Conservation (phyloP, 225 moss, liverwort and hornwort species). For the Antitrichia curtipendula region DNA sequence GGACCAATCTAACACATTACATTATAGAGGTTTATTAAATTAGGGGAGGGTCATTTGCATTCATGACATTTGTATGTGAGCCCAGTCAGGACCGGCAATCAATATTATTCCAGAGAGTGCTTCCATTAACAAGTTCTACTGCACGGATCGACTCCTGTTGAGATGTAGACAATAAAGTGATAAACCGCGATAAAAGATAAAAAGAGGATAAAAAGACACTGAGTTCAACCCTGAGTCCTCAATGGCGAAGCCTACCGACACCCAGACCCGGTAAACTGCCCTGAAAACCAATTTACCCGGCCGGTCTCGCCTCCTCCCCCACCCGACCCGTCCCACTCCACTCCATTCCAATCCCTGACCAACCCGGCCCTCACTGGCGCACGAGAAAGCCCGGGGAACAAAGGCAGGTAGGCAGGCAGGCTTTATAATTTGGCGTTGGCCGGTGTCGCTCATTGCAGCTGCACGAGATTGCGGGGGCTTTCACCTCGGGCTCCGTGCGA, state of each 20-base stretch:
- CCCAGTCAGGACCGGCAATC: too few species aligned
- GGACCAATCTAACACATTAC: too few species aligned
- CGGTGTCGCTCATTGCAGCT: not conserved
- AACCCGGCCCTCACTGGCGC: not conserved
- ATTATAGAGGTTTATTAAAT: too few species aligned
- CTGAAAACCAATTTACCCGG: not conserved
- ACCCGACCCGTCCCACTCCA: not conserved
- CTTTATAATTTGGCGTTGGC: not conserved
- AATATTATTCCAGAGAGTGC: too few species aligned
- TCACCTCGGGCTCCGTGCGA: not conserved
- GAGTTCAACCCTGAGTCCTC: not conserved
- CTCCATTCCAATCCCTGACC: not conserved
- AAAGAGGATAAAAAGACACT: not conserved
- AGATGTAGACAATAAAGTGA: not conserved
- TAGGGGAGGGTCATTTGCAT: too few species aligned
- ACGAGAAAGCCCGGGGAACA: not conserved
- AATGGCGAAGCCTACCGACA: not conserved
- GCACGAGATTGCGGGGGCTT: not conserved
- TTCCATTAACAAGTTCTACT: too few species aligned
- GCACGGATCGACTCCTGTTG: not conserved
- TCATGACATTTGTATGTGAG: too few species aligned
- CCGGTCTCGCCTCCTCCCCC: not conserved
- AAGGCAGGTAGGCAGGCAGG: not conserved
- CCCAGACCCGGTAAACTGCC: not conserved
- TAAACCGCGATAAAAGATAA: not conserved